These are phyloP conservation scores for Goniomonas avonlea DNA, from an alignment of 78 protist species.

Conservation along the genomic window DNA sequence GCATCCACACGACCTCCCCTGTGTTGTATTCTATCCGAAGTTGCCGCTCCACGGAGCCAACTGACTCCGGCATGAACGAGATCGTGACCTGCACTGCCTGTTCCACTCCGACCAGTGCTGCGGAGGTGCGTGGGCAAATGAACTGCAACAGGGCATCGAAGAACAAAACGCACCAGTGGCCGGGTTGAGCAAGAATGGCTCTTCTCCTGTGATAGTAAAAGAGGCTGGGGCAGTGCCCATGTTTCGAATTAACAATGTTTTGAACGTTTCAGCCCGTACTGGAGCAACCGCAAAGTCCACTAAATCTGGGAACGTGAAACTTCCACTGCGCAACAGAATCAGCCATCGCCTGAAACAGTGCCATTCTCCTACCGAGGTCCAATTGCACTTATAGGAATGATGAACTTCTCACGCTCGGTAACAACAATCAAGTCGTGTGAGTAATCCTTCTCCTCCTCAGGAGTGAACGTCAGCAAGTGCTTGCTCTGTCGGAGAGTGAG, in stretches of 20 bases:
- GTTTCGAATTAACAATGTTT: slow-evolving; percentile 41
- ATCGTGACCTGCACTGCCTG: slow-evolving; percentile 18
- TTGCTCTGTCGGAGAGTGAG: no score
- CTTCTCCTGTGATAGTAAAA: no score
- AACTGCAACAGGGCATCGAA: neutral
- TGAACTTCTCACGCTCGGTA: slow-evolving; percentile 63
- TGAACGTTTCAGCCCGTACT: neutral
- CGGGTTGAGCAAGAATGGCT: no score
- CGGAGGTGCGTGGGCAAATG: neutral
- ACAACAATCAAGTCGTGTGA: slow-evolving; percentile 26
- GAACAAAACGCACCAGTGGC: no score
- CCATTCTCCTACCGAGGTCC: no score
- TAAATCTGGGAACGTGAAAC: slow-evolving; percentile 32
- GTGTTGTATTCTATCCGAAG: slow-evolving; percentile 2
- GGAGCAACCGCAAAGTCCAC: slow-evolving; percentile 33
- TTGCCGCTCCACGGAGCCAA: neutral
- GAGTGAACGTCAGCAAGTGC: neutral
- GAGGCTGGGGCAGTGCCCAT: slow-evolving; percentile 33
- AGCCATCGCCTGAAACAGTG: no score
- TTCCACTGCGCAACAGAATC: no score
- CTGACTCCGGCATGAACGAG: neutral
- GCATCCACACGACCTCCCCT: slow-evolving; percentile 34
- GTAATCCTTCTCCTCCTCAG: slow-evolving; percentile 35
- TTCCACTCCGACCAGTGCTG: neutral
- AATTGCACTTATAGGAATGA: slow-evolving; percentile 44